Evolutionary conservation across 2,329 filamentous ascomycete genomes (phyloP), one percentile per base, ranked within the genome.

Genomic region (Trichoderma guizhouense): DNA sequence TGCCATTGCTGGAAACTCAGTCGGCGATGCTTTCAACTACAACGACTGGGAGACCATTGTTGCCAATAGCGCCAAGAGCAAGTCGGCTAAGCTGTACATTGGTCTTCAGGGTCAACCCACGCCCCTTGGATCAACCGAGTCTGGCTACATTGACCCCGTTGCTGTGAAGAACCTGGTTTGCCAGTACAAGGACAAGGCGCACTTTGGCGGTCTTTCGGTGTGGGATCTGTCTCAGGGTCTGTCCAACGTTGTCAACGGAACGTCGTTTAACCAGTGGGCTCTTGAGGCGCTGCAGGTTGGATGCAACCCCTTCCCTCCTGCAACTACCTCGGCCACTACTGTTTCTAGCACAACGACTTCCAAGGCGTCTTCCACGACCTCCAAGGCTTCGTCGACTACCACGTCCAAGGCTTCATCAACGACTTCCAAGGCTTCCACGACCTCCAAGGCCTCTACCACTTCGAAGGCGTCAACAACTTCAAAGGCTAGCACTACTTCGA

Each of bases 121-220:
- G 77, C 77, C 21, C 12, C 32, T 74, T 1, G 70, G 58, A 0
- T 76, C 78, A 21, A 81, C 79, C 3, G 75, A 72, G 30, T 67
- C 77, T 8, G 79, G 79, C 15, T 85, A 85, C 73, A 75, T 85
- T 30, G 69, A 73, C 28, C 81, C 81, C 4, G 71, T 73, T 1
- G 74, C 75, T 7, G 75, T 84, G 43, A 78, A 81, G 75, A 73
- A 79, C 5, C 74, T 86, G 34, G 78, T 86, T 73, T 83, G 84
- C 74, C 60, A 79, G 66, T 78, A 81, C 74, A 80, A 81, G 72
- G 76, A 76, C 51, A 78, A 78, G 21, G n/a, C 74, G 7, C 78
- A 82, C 73, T 86, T 85, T 69, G 84, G 83, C 18, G 85, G 84
- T 75, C 76, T 86, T 62, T 85, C 84, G 60, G 75, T 86, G 24